Conservation (phyloP, 1,284 basidiomycete genomes). For the Exobasidium rhododendri region DNA sequence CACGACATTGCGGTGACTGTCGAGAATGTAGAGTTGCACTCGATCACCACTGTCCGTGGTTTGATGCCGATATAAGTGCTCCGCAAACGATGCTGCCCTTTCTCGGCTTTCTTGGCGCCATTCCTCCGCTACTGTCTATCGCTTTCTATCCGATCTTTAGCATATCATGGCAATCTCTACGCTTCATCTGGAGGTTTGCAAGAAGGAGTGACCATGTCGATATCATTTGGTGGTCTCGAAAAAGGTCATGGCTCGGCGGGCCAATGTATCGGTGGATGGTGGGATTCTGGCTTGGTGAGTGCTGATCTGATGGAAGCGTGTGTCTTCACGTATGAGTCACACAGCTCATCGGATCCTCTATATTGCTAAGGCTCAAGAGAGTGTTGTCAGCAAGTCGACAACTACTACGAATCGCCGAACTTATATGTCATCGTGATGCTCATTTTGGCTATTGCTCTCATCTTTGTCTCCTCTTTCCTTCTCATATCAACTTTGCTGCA, state of each 20-base stretch:
- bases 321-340: too few species aligned
- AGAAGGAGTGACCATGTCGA: neutral
- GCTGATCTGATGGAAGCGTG: too few species aligned
- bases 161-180: neutral
- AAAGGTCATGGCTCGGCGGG: constrained; percentile 16
- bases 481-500: constrained; percentile 6
- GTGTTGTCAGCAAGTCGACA: constrained; percentile 6
- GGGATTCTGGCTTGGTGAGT: constrained; percentile 11
- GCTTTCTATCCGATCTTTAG: constrained; percentile 9
- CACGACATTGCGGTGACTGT: constrained; percentile 18
- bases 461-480: neutral
- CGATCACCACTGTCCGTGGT: constrained; percentile 21
- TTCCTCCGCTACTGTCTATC: constrained; percentile 2
- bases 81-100: constrained; percentile 9
- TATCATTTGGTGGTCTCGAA: constrained; percentile 12
- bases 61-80: constrained; percentile 14
- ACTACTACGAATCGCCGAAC: neutral
- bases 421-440: neutral
- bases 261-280: constrained; percentile 16
- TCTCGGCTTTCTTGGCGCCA: constrained; percentile 4
- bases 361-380: neutral
- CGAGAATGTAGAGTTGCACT: constrained; percentile 10
- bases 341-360: too few species aligned
- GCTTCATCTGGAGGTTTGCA: constrained; percentile 9
- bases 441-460: neutral